Evolutionary conservation across 495 filamentous ascomycete species (phyloP).

Genomic region (Talaromyces borbonicus): DNA sequence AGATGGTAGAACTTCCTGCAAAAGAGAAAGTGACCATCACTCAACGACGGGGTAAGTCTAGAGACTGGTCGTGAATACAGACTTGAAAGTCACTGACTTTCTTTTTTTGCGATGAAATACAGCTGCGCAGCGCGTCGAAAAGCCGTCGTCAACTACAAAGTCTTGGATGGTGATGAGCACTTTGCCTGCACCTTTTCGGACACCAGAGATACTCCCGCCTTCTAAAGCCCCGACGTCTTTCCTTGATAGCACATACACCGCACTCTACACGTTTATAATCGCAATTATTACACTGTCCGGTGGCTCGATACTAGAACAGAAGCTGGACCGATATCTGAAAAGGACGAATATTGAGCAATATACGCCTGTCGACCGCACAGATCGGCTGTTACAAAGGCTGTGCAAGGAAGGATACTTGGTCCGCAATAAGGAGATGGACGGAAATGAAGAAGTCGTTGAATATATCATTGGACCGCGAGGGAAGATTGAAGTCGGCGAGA

Average conservation of each 20-base stretch:
- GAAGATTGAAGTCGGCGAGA: slow-evolving; percentile 71
- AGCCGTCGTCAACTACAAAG: slow-evolving; percentile 44
- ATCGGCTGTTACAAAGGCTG: slow-evolving; percentile 63
- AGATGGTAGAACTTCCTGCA: slow-evolving; percentile 69
- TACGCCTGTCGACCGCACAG: slow-evolving; percentile 67
- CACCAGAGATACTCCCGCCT: slow-evolving; percentile 55
- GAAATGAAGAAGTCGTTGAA: slow-evolving; percentile 64
- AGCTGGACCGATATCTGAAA: slow-evolving; percentile 60
- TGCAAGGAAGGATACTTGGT: slow-evolving; percentile 75
- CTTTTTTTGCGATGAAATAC: slow-evolving; percentile 8
- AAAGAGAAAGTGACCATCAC: slow-evolving; percentile 69
- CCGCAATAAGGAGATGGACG: slow-evolving; percentile 54
- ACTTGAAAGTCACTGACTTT: slow-evolving; percentile 13
- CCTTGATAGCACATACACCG: slow-evolving; percentile 69
- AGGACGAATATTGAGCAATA: slow-evolving; percentile 68
- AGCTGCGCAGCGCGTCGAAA: slow-evolving; percentile 52
- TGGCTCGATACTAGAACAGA: slow-evolving; percentile 61
- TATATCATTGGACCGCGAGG: slow-evolving; percentile 77
- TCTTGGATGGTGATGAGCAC: slow-evolving; percentile 65
- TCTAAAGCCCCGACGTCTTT: slow-evolving; percentile 50
- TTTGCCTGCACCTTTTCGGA: slow-evolving; percentile 56
- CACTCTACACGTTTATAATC: slow-evolving; percentile 69
- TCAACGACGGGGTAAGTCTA: slow-evolving; percentile 59
- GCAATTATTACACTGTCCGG: slow-evolving; percentile 63
- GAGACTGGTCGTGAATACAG: neutral